These are phyloP conservation scores for Alternaria sp. DNA, from an alignment of 2,329 filamentous ascomycete species.

Conservation along the genomic window DNA sequence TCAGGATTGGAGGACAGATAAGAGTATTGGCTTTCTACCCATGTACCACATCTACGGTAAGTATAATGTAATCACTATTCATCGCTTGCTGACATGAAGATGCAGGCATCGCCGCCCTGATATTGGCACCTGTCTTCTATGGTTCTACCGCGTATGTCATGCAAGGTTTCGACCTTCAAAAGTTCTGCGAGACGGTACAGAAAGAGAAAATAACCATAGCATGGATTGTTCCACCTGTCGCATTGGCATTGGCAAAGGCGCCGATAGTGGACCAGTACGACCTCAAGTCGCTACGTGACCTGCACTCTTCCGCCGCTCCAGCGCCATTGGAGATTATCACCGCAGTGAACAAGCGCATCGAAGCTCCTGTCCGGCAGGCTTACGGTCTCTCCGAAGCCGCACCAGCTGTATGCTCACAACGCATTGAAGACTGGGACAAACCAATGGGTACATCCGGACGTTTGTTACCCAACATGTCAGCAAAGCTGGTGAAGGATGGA, in stretches of 20 bases:
- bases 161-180: background rate
- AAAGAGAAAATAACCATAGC: background rate
- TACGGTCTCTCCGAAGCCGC: background rate
- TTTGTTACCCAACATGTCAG: slow-evolving; percentile 50
- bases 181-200: background rate
- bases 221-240: background rate
- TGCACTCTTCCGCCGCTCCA: background rate
- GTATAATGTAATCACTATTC: slow-evolving; percentile 35
- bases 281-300: background rate
- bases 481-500: slow-evolving; percentile 14
- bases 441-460: slow-evolving; percentile 48
- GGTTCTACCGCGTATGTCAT: background rate
- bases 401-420: background rate
- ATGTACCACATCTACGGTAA: slow-evolving; percentile 56
- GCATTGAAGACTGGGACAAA: slow-evolving; percentile 40
- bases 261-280: background rate
- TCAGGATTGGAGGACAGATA: slow-evolving; percentile 33
- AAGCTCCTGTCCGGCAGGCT: background rate
- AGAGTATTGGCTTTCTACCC: slow-evolving; percentile 55
- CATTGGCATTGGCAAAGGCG: background rate
- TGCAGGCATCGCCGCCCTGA: background rate
- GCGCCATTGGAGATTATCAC: background rate
- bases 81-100: background rate
- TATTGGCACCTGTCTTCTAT: background rate
- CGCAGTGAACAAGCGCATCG: background rate